Base-by-base conservation (phyloP, 306 rosid genomes). In the Corylus heterophylla region DNA sequence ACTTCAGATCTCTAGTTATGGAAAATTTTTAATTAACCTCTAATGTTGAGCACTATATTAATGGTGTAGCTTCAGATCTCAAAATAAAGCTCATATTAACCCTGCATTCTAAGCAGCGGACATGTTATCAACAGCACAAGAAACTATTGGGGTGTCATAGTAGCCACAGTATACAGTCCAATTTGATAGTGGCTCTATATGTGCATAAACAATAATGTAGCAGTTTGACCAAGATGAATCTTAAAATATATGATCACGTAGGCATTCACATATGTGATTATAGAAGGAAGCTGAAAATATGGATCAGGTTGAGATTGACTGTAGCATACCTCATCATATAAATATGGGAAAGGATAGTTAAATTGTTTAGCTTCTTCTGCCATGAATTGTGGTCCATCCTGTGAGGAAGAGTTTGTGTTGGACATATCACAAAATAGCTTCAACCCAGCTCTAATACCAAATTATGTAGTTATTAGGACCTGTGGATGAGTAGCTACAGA, bases 321-420 rank as follows among this genome's bases (percentile, higher is more conserved):
- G 50, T 22, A 74, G 56, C 59, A 68, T 79, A 92, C 98, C 95
- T 91, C 97, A 11, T 95, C 98, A 48, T 91, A 91, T 29, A 92
- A 82, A 85, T 95, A 95, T 45, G 98, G 98, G 79, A 95, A 95
- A 59, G 98, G 94, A 82, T 92, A 95, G 44, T 80, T 87, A 71
- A 89, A 88, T 80, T 82, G 82, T 67, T 85, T 89, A 81, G 97
- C 96, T 7, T 95, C 98, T 88, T 91, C 98, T 22, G 94, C 92
- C 97, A 95, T 95, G 80, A 84, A 87, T 83, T 85, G 79, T 11
- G 98, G 97, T 77, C 98, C 98, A 85, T 95, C 98, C 98, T 95
- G 92, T 80, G 87, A 90, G 74, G 79, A 86, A 81, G 37, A 86
- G 82, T 78, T 81, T 80, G 83, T n/a, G 29, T 85, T 80, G 47